Percentiles rank a stretch among this genome's conserved stretches.
phyloP scores from a whole-genome alignment of 75 land plant species.

The Pinus albicaulis region DNA sequence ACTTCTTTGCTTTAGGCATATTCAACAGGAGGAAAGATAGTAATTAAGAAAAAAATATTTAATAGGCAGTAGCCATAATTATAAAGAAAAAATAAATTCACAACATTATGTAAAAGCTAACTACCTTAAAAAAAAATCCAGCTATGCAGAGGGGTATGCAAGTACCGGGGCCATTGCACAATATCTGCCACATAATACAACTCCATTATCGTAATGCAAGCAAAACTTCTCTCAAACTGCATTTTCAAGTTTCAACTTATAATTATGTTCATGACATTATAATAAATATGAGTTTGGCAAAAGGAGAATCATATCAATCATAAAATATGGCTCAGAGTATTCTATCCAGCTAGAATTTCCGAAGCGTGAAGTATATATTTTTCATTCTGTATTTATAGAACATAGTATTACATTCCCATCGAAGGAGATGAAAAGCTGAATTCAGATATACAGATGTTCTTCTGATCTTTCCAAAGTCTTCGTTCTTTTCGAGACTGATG shows the following conservation, averaged over 20 bases:
- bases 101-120: background rate
- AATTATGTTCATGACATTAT: background rate
- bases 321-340: too few relatives aligned
- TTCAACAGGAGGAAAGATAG: background rate
- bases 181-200: conserved; percentile 44
- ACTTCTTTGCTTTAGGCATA: background rate
- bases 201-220: background rate
- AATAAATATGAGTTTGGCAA: background rate
- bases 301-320: background rate
- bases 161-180: conserved; percentile 98
- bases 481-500: too few relatives aligned
- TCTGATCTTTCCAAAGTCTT: too few relatives aligned
- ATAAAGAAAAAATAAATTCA: background rate
- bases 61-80: background rate
- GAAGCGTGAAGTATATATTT: too few relatives aligned
- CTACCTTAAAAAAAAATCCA: conserved; percentile 89
- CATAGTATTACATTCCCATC: too few relatives aligned
- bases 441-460: too few relatives aligned
- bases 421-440: too few relatives aligned
- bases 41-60: conserved; percentile 1
- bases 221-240: background rate
- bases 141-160: conserved; percentile 85
- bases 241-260: background rate
- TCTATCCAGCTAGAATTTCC: too few relatives aligned
- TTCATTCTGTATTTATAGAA: too few relatives aligned